These are phyloP conservation scores for Petunia secreta DNA, from an alignment of 257 asterid species.

Conservation along the genomic window DNA sequence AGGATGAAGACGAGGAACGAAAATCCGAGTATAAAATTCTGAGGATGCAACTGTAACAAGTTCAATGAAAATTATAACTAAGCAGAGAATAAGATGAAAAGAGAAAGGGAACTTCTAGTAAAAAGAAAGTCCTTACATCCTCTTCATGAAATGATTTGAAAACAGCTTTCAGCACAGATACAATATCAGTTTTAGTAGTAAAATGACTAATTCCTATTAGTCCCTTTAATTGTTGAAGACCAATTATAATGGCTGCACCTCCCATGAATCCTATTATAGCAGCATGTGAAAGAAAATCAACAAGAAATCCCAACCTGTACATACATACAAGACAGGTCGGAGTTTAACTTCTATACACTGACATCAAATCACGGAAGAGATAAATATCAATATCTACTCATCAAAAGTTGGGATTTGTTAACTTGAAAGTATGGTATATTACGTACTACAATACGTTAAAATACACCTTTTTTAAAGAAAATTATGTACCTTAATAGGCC, in stretches of 20 bases:
- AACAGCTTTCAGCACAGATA: constrained; percentile 64
- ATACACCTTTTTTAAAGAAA: not conserved
- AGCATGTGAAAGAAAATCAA: constrained; percentile 87
- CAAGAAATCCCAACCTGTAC: constrained; percentile 74
- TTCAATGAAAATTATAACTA: not conserved
- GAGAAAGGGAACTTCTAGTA: not conserved
- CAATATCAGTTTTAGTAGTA: constrained; percentile 63
- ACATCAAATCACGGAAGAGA: no score
- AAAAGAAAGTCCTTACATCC: constrained; percentile 35
- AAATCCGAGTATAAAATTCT: constrained; percentile 73
- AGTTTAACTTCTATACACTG: no score
- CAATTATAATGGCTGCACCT: constrained; percentile 82
- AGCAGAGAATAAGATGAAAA: not conserved
- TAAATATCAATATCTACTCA: not conserved
- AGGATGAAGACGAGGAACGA: constrained; percentile 87
- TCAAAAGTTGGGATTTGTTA: not conserved
- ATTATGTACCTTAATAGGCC: constrained; percentile 48
- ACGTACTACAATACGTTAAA: not conserved
- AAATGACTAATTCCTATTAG: constrained; percentile 65
- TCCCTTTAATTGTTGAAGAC: constrained; percentile 80
- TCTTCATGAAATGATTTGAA: constrained; percentile 49
- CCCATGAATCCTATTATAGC: constrained; percentile 89
- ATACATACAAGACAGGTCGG: no score
- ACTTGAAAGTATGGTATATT: no score
- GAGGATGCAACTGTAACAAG: constrained; percentile 64